Evolutionary conservation across 768 basidiomycete species (phyloP), one percentile per base, ranked within the genome.

Genomic region (Termitomyces sp.): DNA sequence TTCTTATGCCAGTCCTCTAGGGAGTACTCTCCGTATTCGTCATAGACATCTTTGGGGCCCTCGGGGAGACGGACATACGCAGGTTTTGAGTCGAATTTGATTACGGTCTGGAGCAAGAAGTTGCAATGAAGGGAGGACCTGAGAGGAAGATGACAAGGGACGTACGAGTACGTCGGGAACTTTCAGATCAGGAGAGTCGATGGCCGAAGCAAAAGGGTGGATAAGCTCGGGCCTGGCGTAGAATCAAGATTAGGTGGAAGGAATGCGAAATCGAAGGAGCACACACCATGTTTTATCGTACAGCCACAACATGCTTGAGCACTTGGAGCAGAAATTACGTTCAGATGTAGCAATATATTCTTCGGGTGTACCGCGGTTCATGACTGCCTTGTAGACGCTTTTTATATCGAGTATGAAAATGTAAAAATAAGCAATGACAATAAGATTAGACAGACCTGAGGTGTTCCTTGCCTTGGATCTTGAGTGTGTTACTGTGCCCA

Each of bases 121-220:
- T n/a, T 23, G 2, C 59, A 23, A 32, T 32, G 4, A 32, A 7
- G 5, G 4, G 16, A 54, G 43, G 55, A 20, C 50, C 20, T 13
- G 55, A 18, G 30, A 40, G 51, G 51, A 40, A 16, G 28, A 18
- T 33, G 23, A 50, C 54, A 49, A 57, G 38, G 20, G n/a, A 43
- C 43, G 30, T 18, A 59, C 63, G 4, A 64, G 50, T 9, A 74
- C 75, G 13, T 79, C 72, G 2, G 86, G 83, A 0, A 65, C 60
- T 38, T 79, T 77, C 14, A 88, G 76, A n/a, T 80, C 75, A 2
- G 85, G 85, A 4, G 76, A 77, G 57, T 88, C 87, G 52, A 87
- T 86, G 0, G 79, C 85, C 32, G 84, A 84, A 9, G 86, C 86
- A 61, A 87, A 88, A 3, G 87, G 87, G 57, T 88, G 87, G 36